Conservation (phyloP, 164 flowering plant genomes). For the Chimonanthus praecox region DNA sequence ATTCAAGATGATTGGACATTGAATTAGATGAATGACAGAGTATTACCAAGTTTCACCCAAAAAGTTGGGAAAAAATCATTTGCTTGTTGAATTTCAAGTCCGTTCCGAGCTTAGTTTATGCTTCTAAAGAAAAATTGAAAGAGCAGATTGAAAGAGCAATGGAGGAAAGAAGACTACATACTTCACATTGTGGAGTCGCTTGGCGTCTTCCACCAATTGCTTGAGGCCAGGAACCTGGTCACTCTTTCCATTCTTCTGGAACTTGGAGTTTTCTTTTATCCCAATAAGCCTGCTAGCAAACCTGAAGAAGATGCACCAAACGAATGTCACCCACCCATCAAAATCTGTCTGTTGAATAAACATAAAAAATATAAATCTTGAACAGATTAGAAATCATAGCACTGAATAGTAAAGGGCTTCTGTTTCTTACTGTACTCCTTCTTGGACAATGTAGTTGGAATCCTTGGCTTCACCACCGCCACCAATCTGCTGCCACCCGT, state of each 20-base stretch:
- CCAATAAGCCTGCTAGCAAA: slow-evolving; percentile 88
- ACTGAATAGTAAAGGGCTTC: background rate
- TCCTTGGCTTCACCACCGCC: slow-evolving; percentile 40
- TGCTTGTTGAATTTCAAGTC: too few species aligned
- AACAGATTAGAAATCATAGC: background rate
- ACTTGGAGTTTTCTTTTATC: slow-evolving; percentile 85
- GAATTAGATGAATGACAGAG: too few species aligned
- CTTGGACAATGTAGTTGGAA: slow-evolving; percentile 55
- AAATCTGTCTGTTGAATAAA: background rate
- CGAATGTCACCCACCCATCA: background rate
- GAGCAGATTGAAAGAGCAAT: too few species aligned
- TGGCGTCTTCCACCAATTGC: slow-evolving; percentile 70
- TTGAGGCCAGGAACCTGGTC: slow-evolving; percentile 69
- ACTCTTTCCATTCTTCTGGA: slow-evolving; percentile 60
- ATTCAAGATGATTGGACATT: too few species aligned
- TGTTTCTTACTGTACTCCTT: slow-evolving; percentile 82
- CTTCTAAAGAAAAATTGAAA: too few species aligned
- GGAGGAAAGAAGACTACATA: slow-evolving; percentile 24
- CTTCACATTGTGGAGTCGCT: slow-evolving; percentile 68
- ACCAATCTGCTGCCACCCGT: slow-evolving; percentile 94
- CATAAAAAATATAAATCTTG: background rate
- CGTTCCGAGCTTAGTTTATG: too few species aligned
- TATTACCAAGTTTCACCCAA: too few species aligned
- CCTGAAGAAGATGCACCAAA: slow-evolving; percentile 30
- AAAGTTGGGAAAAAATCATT: too few species aligned